Percentiles rank a stretch among this genome's conserved stretches.
These are phyloP conservation scores for Fragilariopsis cylindrus DNA, from an alignment of 108 stramenopile genomes.

Conservation along the genomic window DNA sequence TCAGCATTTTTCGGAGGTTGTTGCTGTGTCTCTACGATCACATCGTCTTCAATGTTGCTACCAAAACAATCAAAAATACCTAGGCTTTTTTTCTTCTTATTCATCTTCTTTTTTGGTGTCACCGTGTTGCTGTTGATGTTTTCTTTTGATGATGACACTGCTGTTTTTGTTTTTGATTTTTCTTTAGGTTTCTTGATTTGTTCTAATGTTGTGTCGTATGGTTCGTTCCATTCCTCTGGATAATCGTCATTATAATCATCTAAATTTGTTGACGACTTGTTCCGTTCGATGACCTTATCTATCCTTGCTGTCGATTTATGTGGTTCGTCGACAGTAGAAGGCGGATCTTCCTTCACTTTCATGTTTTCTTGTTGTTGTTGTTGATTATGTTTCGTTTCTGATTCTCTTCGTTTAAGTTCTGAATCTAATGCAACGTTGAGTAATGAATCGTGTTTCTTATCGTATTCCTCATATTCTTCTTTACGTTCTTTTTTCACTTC, in stretches of 20 bases:
- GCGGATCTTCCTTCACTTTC: neutral
- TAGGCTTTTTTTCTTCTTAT: neutral
- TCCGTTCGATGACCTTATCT: neutral
- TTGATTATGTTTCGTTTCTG: neutral
- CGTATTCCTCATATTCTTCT: neutral
- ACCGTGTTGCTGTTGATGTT: too few relatives aligned
- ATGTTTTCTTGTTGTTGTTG: neutral
- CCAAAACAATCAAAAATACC: neutral
- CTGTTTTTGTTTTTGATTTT: neutral
- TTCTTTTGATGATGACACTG: neutral
- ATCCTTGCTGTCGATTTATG: neutral
- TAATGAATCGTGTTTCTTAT: neutral
- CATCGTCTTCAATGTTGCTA: neutral
- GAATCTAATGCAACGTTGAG: conserved; percentile 3
- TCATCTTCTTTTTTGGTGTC: neutral
- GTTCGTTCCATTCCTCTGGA: conserved; percentile 4
- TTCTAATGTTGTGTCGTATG: neutral
- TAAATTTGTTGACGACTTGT: neutral
- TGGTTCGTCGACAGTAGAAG: neutral
- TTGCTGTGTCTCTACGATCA: neutral
- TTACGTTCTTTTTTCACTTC: conserved; percentile 15
- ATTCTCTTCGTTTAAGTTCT: conserved; percentile 9
- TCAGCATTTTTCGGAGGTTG: too few relatives aligned
- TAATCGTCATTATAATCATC: neutral
- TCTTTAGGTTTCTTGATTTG: neutral